Base-by-base conservation (phyloP, 2,329 filamentous ascomycete genomes). In the Nemania sp. region DNA sequence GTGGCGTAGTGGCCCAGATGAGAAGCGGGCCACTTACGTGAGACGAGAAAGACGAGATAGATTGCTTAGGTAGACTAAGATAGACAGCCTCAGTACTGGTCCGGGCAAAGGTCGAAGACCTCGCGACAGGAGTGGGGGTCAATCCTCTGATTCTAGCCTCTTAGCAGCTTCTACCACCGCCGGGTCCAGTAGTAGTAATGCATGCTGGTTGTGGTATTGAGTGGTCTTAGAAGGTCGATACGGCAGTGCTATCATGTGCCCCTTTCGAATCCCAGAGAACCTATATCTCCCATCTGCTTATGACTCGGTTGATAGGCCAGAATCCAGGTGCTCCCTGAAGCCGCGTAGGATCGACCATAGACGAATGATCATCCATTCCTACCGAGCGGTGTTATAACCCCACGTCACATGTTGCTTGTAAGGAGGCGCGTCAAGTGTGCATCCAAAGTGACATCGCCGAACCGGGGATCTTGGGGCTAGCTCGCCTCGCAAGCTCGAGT, bases 381-480 rank as follows among this genome's bases (percentile, higher is more conserved):
- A 45, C 11, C 15, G 17, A n/a, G 15, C 21, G 46, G 25, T 55
- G 25, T 13, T 56, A 34, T 49, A 52, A 34, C 43, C 48, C 34
- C 25, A 45, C 21, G 34, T 57, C 17, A 25, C 13, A 39, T 53
- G 13, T 32, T 43, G 17, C 18, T 17, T 48, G 15, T 49, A 12
- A 49, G 34, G 50, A 51, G 35, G 21, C 40, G 40, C 29, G 42
- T 55, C 40, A 32, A 47, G 35, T 20, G 25, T 49, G 10, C 35
- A 39, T 39, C 11, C 35, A 39, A 48, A 35, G 40, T 46, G 48
- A 18, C 42, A 56, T 49, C 29, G 21, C 49, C 45, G 32, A 57
- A 60, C 57, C 17, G 40, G 46, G 42, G 45, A 54, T 60, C 54
- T 34, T 37, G 34, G 48, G 48, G 34, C 34, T 43, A 34, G 51